Percentiles rank a stretch among this genome's conserved stretches.
Evolutionary conservation across 306 rosid species (phyloP).

Genomic region (Canavalia gladiata): DNA sequence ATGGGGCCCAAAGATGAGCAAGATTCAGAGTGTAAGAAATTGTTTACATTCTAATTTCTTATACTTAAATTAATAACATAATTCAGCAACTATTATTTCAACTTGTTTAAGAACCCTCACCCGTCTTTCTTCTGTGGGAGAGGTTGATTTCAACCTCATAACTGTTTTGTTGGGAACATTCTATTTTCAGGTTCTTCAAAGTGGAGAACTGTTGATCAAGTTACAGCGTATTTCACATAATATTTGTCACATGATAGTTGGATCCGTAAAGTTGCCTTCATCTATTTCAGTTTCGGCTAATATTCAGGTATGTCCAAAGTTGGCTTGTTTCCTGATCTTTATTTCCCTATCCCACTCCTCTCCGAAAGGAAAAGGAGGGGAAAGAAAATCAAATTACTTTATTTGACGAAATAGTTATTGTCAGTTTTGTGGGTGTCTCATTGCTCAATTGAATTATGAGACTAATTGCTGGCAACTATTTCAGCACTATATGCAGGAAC

Average conservation of each 20-base stretch:
- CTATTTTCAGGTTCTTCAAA: constrained; percentile 69
- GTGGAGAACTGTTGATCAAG: constrained; percentile 73
- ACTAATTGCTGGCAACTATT: constrained; percentile 53
- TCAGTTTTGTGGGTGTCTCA: constrained; percentile 29
- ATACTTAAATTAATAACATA: constrained; percentile 10
- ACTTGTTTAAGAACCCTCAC: constrained; percentile 28
- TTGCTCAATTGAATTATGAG: constrained; percentile 42
- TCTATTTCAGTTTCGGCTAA: constrained; percentile 60
- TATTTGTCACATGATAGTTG: constrained; percentile 64
- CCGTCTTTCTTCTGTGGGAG: constrained; percentile 29
- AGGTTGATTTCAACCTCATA: constrained; percentile 27
- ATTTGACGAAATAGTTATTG: constrained; percentile 13
- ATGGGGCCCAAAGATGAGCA: constrained; percentile 83
- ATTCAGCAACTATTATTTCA: constrained; percentile 18
- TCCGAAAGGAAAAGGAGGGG: background rate
- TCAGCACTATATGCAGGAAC: constrained; percentile 76
- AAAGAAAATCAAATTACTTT: background rate
- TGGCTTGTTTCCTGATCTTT: constrained; percentile 43
- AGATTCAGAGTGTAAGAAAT: constrained; percentile 69
- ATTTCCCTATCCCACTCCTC: background rate
- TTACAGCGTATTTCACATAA: constrained; percentile 62
- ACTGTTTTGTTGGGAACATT: constrained; percentile 41
- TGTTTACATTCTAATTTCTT: background rate
- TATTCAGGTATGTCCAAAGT: constrained; percentile 71
- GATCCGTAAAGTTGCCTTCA: constrained; percentile 62